phyloP scores from a whole-genome alignment of 2,329 filamentous ascomycete species.

The Bisporella sp. region DNA sequence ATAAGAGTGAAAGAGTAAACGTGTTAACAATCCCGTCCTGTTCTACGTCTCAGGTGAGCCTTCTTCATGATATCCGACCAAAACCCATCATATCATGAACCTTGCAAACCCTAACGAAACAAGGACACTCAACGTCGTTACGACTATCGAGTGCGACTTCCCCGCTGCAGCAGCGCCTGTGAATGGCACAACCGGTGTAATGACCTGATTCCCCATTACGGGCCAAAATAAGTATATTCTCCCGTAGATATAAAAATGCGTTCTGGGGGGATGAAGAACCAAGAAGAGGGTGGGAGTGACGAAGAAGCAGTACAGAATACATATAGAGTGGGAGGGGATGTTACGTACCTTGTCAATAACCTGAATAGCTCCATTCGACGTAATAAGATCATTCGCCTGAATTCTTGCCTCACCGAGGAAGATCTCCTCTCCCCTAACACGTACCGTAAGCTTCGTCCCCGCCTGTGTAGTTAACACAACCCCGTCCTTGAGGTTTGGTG shows the following conservation, averaged over 20 bases:
- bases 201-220: neutral
- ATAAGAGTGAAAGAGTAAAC: neutral
- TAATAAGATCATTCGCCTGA: neutral
- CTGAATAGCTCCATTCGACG: neutral
- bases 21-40: too few relatives aligned
- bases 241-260: too few relatives aligned
- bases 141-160: neutral
- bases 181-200: neutral
- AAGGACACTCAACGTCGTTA: neutral
- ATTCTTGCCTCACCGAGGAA: neutral
- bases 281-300: too few relatives aligned
- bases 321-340: neutral
- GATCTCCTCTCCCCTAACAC: neutral
- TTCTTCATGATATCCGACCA: too few relatives aligned
- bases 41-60: too few relatives aligned
- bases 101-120: neutral
- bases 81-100: conserved; percentile 1
- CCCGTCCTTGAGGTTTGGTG: neutral
- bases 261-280: too few relatives aligned
- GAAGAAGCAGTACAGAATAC: neutral
- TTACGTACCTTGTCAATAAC: neutral
- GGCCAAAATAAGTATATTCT: neutral
- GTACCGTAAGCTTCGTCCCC: neutral
- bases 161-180: neutral
- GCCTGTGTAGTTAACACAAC: neutral